Evolutionary conservation across 257 asterid species (phyloP).

Genomic region (Plantago elongata): DNA sequence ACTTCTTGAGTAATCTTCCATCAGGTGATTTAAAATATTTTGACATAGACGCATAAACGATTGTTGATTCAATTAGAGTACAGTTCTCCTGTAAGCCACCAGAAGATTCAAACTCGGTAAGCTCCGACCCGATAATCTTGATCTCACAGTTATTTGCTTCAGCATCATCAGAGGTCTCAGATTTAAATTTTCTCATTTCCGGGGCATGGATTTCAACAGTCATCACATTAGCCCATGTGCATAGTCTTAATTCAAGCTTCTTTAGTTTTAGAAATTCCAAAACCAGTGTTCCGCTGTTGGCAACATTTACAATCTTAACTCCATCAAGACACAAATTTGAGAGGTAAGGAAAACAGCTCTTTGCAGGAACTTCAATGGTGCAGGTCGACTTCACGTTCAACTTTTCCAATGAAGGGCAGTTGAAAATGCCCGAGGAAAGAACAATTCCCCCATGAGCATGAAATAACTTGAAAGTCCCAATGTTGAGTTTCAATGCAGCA

Average conservation of each 20-base stretch:
- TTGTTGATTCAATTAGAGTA: not conserved
- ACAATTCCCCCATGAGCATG: not conserved
- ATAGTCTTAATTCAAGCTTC: not conserved
- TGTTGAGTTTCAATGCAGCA: not conserved
- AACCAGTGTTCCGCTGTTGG: not conserved
- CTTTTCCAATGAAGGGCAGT: not conserved
- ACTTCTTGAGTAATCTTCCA: not conserved
- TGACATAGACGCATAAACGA: not conserved
- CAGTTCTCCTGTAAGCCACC: not conserved
- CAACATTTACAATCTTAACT: not conserved
- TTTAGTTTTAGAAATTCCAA: not conserved
- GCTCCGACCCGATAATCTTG: not conserved
- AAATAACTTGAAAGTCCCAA: not conserved
- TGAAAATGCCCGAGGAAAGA: not conserved
- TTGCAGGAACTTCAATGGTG: not conserved
- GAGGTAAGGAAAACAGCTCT: not conserved
- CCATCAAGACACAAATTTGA: not conserved
- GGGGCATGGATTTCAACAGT: slow-evolving; percentile 2
- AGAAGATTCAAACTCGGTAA: not conserved
- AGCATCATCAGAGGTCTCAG: not conserved
- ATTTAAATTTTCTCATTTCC: not conserved
- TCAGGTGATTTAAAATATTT: not conserved
- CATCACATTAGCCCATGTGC: not conserved
- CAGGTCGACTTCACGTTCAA: not conserved
- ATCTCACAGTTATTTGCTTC: not conserved